Evolutionary conservation across 306 rosid species (phyloP).

Genomic region (barrel medic (Medicago truncatula)): MtrunA17r5.0-ANR NC_053048.1:8355001-8355500

Average conservation of each 20-base stretch:
- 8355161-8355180: slow-evolving; percentile 87
- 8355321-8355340: slow-evolving; percentile 90
- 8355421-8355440: slow-evolving; percentile 75
- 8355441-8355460: slow-evolving; percentile 96
- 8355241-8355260: slow-evolving; percentile 49
- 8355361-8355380: slow-evolving; percentile 88
- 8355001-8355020: slow-evolving; percentile 18
- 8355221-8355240: slow-evolving; percentile 79
- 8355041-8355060: slow-evolving; percentile 13
- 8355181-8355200: slow-evolving; percentile 86
- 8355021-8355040: slow-evolving; percentile 28
- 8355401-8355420: slow-evolving; percentile 96
- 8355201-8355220: slow-evolving; percentile 89
- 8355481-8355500: slow-evolving; percentile 34
- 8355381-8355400: slow-evolving; percentile 99
- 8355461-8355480: slow-evolving; percentile 39
- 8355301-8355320: slow-evolving; percentile 80
- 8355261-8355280: slow-evolving; percentile 58
- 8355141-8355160: slow-evolving; percentile 26
- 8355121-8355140: slow-evolving; percentile 22
- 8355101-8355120: slow-evolving; percentile 24
- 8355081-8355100: slow-evolving; percentile 35
- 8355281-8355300: slow-evolving; percentile 68
- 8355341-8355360: slow-evolving; percentile 64
- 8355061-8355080: neutral